Base-by-base conservation (phyloP, 1,139 yeast genomes). In the Candida tunisiensis region DNA sequence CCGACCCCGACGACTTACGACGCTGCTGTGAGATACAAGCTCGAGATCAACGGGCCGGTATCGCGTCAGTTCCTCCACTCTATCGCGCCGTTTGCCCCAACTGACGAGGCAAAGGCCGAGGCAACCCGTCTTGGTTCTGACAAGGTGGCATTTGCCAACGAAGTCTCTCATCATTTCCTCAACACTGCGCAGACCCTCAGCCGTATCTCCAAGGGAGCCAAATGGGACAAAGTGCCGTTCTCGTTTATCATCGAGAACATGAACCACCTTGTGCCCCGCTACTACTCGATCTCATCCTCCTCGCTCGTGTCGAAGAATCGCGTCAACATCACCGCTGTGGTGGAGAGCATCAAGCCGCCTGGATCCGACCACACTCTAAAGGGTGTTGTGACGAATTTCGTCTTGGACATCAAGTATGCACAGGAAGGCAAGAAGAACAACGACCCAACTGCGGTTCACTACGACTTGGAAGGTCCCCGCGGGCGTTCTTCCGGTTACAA, bases 281-380 rank as follows among this genome's bases (percentile, higher is more conserved):
- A 83, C 57, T 88, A 88, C 54, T 88, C 98, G 14, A 88, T 88
- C 41, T 85, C 96, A 3, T 85, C 96, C 2, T 82, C 95, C 8
- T 74, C 93, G 2, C 54, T 72, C 33, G 65, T 72, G 32, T 91
- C 80, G 45, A 82, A 83, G 51, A 65, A 72, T 31, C 62, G 65
- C 11, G 65, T 88, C 35, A 39, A 55, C 22, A 64, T 85, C 34
- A 88, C 98, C 16, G 94, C 95, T 2, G 92, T 85, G 30, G 96
- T 91, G 29, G 98, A 88, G 57, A 67, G 73, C 24, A 70, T 73
- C 45, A 44, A 52, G 28, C 51, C 55, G 16, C 37, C 37, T 7
- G 49, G 46, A 15, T 38, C 51, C 24, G 64, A 62, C 34, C 66
- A 57, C 32, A 60, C 53, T 19, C 65, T 78, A 25, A 67, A 79